Percentiles rank a stretch among this genome's conserved stretches.
Conservation (phyloP, 768 basidiomycete genomes). For the Xerocomellus amylosporus region DNA sequence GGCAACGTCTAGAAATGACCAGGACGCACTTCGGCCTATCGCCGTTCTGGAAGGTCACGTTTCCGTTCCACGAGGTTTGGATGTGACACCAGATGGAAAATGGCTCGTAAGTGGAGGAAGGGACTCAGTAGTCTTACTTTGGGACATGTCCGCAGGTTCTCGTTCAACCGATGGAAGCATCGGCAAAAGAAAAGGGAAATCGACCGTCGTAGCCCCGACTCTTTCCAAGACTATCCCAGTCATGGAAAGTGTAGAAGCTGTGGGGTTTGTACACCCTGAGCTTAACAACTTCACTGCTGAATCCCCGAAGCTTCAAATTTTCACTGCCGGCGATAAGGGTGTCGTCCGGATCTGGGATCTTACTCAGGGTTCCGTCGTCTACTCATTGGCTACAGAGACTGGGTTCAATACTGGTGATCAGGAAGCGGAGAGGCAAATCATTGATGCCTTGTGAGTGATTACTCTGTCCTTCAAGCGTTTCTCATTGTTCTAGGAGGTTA, state of each 20-base stretch:
- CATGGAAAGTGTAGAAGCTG: constrained; percentile 83
- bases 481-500: constrained; percentile 32
- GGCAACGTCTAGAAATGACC: constrained; percentile 54
- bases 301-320: constrained; percentile 57
- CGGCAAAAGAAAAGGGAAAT: constrained; percentile 41
- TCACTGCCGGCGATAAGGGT: constrained; percentile 91
- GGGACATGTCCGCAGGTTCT: constrained; percentile 59
- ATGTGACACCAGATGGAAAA: constrained; percentile 78
- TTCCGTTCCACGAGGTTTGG: constrained; percentile 89
- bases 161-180: constrained; percentile 6
- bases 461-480: constrained; percentile 3
- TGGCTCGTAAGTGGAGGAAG: constrained; percentile 91
- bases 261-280: constrained; percentile 64
- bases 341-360: constrained; percentile 84
- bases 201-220: constrained; percentile 48
- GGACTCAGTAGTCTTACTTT: constrained; percentile 89
- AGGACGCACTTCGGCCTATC: constrained; percentile 59
- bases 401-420: constrained; percentile 41
- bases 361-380: constrained; percentile 57
- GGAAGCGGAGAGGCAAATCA: constrained; percentile 83
- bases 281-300: constrained; percentile 38
- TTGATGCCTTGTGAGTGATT: constrained; percentile 73
- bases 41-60: constrained; percentile 93
- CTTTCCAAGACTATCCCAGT: constrained; percentile 78
- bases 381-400: constrained; percentile 49